Evolutionary conservation across 2,329 filamentous ascomycete species (phyloP).

Genomic region (Sordariomycetes sp.): DNA sequence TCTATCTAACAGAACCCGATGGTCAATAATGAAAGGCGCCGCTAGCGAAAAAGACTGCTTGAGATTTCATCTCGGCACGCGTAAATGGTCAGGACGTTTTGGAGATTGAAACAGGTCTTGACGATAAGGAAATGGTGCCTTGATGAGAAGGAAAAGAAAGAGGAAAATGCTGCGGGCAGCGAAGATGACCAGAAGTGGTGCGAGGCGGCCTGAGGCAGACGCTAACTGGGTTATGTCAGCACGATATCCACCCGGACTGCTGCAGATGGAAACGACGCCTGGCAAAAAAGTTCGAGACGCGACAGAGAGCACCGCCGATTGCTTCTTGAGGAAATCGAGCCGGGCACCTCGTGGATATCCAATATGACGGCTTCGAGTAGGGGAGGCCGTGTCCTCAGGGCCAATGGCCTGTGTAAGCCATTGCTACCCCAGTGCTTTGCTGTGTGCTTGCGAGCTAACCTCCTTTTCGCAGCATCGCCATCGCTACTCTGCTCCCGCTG

Average conservation of each 20-base stretch:
- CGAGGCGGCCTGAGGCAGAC: not conserved
- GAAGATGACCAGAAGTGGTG: not conserved
- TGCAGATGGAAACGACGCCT: not conserved
- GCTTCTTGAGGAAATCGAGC: constrained; percentile 1
- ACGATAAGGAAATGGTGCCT: constrained; percentile 94
- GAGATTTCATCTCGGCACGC: constrained; percentile 70
- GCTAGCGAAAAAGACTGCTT: constrained; percentile 94
- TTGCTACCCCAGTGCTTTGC: constrained; percentile 4
- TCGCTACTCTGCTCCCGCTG: constrained; percentile 27
- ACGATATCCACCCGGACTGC: too few species aligned
- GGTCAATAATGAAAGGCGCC: constrained; percentile 59
- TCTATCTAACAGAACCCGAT: constrained; percentile 97
- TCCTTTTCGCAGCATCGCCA: constrained; percentile 11
- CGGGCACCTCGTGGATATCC: not conserved
- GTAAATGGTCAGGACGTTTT: constrained; percentile 85
- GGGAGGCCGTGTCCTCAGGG: constrained; percentile 39
- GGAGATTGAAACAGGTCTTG: constrained; percentile 60
- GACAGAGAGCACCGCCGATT: constrained; percentile 3
- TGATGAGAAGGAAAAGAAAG: constrained; percentile 29
- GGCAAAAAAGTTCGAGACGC: constrained; percentile 16
- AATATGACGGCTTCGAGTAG: constrained; percentile 47
- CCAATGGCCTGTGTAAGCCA: constrained; percentile 37
- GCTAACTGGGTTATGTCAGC: constrained; percentile 8
- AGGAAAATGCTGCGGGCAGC: constrained; percentile 20
- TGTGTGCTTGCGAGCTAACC: not conserved